Percentiles rank a stretch among this genome's conserved stretches.
Conservation (phyloP, 371 early-diverging fungal species). For the Mortierella sp. region DNA sequence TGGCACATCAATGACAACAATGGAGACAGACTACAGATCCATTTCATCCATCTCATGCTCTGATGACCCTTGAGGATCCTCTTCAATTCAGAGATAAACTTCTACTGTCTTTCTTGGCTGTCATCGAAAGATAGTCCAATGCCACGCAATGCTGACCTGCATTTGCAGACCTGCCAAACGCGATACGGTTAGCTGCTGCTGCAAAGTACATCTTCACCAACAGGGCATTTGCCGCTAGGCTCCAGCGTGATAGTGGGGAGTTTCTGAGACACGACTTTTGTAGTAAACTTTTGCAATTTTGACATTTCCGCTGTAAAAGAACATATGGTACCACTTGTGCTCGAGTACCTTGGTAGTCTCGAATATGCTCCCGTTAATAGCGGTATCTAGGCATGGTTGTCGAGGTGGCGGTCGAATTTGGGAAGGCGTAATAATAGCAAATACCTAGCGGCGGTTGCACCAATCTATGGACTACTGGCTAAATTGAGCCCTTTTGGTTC, state of each 20-base stretch:
- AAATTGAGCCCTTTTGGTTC: conserved; percentile 84
- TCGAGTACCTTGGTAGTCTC: conserved; percentile 83
- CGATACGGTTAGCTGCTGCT: conserved; percentile 79
- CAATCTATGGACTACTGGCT: conserved; percentile 68
- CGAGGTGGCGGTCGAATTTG: conserved; percentile 90
- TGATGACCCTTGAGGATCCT: conserved; percentile 62
- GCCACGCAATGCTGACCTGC: conserved; percentile 92
- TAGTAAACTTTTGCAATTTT: conserved; percentile 83
- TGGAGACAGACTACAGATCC: conserved; percentile 76
- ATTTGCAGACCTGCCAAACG: conserved; percentile 88
- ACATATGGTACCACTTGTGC: conserved; percentile 84
- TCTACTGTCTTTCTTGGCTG: conserved; percentile 61
- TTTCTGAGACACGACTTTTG: conserved; percentile 78
- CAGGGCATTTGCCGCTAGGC: conserved; percentile 91
- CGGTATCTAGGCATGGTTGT: conserved; percentile 69
- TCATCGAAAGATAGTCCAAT: conserved; percentile 86
- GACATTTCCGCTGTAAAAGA: conserved; percentile 90
- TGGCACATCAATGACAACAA: conserved; percentile 67
- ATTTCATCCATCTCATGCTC: conserved; percentile 71
- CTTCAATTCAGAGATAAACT: conserved; percentile 67
- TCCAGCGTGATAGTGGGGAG: conserved; percentile 84
- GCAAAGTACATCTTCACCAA: conserved; percentile 73
- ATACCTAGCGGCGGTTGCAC: conserved; percentile 93
- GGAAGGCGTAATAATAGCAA: conserved; percentile 89
- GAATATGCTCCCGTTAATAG: conserved; percentile 84